Conservation (phyloP, 805 yeast species). For the Suhomyces canberraensis region DNA sequence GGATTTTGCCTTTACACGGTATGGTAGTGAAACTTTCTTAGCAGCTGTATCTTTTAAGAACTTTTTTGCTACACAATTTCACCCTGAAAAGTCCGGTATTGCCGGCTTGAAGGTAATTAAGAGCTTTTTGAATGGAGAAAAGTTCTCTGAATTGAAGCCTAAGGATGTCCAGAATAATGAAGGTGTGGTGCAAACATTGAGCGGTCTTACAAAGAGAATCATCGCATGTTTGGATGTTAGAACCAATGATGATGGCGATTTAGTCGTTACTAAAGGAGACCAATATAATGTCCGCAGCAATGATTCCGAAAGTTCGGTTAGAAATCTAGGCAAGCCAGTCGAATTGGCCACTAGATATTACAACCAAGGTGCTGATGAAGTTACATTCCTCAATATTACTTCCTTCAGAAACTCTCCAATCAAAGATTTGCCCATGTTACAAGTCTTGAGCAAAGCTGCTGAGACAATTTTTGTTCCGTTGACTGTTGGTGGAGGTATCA, state of each 20-base stretch:
- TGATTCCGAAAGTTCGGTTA: conserved; percentile 49
- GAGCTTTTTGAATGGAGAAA: conserved; percentile 59
- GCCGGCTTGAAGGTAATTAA: conserved; percentile 81
- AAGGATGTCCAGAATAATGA: conserved; percentile 16
- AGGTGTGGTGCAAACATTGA: conserved; percentile 32
- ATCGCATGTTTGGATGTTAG: conserved; percentile 98
- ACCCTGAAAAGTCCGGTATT: conserved; percentile 95
- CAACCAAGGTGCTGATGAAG: conserved; percentile 94
- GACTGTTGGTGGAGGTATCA: conserved; percentile 98
- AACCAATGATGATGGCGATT: conserved; percentile 88
- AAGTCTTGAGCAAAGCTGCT: conserved; percentile 78
- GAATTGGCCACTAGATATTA: conserved; percentile 88
- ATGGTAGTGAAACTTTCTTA: conserved; percentile 76
- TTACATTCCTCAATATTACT: conserved; percentile 91
- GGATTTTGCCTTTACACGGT: conserved; percentile 69
- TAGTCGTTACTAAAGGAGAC: conserved; percentile 98
- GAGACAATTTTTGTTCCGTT: conserved; percentile 92
- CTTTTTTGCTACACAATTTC: conserved; percentile 94
- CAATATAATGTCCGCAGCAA: conserved; percentile 85
- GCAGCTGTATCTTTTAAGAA: conserved; percentile 79
- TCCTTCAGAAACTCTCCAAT: conserved; percentile 94
- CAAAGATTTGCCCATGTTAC: conserved; percentile 92
- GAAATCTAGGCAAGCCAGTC: conserved; percentile 96
- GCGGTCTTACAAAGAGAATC: conserved; percentile 83
- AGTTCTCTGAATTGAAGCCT: conserved; percentile 23